Conservation (phyloP, 2,329 filamentous ascomycete species). For the Colletotrichum sidae region DNA sequence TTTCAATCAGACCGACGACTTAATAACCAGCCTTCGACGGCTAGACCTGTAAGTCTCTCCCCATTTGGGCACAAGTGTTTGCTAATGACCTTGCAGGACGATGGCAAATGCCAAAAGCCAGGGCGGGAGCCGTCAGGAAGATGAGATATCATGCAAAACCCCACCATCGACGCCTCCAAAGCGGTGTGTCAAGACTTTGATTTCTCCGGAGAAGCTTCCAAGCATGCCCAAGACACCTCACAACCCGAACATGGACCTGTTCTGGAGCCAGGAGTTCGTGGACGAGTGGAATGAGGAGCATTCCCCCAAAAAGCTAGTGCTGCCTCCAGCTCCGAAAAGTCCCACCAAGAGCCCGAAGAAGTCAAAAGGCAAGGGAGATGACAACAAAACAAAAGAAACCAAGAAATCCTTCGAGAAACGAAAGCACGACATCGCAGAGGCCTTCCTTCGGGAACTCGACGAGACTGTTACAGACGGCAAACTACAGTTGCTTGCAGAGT, state of each 20-base stretch:
- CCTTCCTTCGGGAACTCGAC: constrained; percentile 79
- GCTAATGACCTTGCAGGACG: constrained; percentile 3
- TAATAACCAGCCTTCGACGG: constrained; percentile 23
- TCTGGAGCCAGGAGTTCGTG: constrained; percentile 69
- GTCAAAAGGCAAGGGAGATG: constrained; percentile 37
- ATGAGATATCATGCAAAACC: not conserved
- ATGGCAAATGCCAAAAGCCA: not conserved
- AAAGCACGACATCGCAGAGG: constrained; percentile 72
- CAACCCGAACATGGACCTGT: constrained; percentile 64
- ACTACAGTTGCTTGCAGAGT: constrained; percentile 67
- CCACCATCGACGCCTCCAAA: constrained; percentile 39
- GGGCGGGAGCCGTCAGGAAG: not conserved
- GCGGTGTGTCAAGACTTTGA: constrained; percentile 38
- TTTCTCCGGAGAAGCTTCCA: constrained; percentile 47
- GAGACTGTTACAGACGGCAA: constrained; percentile 68
- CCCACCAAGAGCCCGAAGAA: constrained; percentile 44
- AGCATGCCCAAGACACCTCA: constrained; percentile 66
- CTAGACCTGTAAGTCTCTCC: constrained; percentile 20
- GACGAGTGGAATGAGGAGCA: constrained; percentile 75
- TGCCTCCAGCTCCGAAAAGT: constrained; percentile 41
- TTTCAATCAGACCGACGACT: constrained; percentile 23
- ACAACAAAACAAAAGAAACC: constrained; percentile 49
- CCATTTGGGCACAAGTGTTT: not conserved
- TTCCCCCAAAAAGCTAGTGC: constrained; percentile 59
- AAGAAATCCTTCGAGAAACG: constrained; percentile 71